Conservation (phyloP, 441 rosid species). For the Mallotus repandus region DNA sequence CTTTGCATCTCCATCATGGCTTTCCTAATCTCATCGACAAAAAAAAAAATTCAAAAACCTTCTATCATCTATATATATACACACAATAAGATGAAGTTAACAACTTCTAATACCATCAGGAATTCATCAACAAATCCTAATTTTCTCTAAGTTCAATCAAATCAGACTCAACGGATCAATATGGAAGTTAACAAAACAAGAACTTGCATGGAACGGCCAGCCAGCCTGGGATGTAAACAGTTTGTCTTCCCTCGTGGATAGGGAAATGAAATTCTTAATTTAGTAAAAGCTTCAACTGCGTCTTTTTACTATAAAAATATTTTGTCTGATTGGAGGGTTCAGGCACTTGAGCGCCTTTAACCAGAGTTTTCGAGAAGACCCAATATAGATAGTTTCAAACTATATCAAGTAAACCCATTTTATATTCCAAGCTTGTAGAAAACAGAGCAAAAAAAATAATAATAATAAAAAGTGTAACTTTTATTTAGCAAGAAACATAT, state of each 20-base stretch:
- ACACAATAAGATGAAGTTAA: neutral
- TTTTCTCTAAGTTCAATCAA: too few species aligned
- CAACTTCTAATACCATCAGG: neutral
- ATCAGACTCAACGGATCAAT: neutral
- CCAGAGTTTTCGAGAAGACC: too few species aligned
- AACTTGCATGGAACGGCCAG: neutral
- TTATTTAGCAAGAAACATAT: neutral
- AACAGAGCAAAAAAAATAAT: too few species aligned
- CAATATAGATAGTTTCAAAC: too few species aligned
- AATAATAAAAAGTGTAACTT: too few species aligned
- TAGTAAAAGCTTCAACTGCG: neutral
- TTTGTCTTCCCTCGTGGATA: neutral
- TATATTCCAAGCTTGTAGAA: too few species aligned
- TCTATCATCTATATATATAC: neutral
- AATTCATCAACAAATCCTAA: neutral
- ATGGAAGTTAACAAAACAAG: neutral
- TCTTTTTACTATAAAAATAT: neutral
- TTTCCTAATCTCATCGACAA: neutral
- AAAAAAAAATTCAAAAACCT: neutral
- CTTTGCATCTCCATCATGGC: neutral
- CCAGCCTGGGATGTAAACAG: neutral
- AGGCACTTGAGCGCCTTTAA: too few species aligned
- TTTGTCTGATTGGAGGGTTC: neutral
- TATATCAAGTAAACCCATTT: too few species aligned
- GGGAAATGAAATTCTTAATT: neutral